phyloP scores from a whole-genome alignment of 78 protist species.

The Bodo saltans region DNA sequence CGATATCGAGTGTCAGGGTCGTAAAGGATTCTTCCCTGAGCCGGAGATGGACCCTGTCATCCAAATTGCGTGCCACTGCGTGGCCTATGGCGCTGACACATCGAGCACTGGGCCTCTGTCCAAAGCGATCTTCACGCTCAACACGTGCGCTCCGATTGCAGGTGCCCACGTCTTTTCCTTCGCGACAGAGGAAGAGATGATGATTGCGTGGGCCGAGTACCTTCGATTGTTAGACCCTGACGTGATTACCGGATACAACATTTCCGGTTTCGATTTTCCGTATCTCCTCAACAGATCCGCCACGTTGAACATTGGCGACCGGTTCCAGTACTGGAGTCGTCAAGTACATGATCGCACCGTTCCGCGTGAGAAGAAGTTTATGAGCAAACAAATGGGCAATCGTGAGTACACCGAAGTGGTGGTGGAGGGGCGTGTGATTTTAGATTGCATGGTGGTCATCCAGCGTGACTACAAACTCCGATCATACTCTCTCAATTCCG shows the following conservation, averaged over 20 bases:
- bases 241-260: slow-evolving; percentile 97
- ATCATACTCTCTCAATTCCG: slow-evolving; percentile 94
- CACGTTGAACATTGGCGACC: slow-evolving; percentile 38
- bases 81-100: not conserved
- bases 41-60: slow-evolving; percentile 96
- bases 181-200: slow-evolving; percentile 69
- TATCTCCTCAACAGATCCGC: slow-evolving; percentile 90
- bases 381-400: slow-evolving; percentile 78
- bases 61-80: slow-evolving; percentile 89
- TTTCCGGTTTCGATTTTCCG: slow-evolving; percentile 93
- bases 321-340: not conserved
- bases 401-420: slow-evolving; percentile 81
- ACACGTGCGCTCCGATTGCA: slow-evolving; percentile 80
- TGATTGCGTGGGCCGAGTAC: slow-evolving; percentile 70
- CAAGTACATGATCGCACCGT: not conserved
- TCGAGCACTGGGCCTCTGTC: slow-evolving; percentile 25
- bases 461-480: slow-evolving; percentile 75
- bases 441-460: slow-evolving; percentile 72
- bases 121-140: slow-evolving; percentile 72
- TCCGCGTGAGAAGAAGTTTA: slow-evolving; percentile 54
- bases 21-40: slow-evolving; percentile 94
- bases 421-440: slow-evolving; percentile 69
- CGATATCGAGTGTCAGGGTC: slow-evolving; percentile 97
- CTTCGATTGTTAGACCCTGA: slow-evolving; percentile 88
- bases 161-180: slow-evolving; percentile 83